phyloP scores from a whole-genome alignment of 495 filamentous ascomycete genomes.

The Lophiostoma macrostomum region DNA sequence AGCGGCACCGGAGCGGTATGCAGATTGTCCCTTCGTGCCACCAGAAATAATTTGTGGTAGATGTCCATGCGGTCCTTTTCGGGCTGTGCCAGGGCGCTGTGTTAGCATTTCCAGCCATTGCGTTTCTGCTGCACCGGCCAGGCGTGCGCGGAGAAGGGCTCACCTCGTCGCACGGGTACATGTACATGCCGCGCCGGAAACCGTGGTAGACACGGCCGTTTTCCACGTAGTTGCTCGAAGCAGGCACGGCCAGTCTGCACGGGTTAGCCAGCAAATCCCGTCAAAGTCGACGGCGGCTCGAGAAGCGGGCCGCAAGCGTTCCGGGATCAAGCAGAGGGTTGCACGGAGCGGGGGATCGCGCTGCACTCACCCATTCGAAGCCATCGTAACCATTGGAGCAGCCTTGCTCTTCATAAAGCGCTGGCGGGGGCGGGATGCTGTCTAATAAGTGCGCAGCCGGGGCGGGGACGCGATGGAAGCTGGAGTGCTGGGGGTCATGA shows the following conservation, averaged over 20 bases:
- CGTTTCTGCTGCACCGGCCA: not conserved
- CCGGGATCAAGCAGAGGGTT: slow-evolving; percentile 5
- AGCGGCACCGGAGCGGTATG: slow-evolving; percentile 54
- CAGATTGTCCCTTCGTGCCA: slow-evolving; percentile 60
- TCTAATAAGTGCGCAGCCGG: slow-evolving; percentile 12
- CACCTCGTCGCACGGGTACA: slow-evolving; percentile 64
- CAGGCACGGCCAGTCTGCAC: slow-evolving; percentile 31
- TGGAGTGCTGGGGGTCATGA: slow-evolving; percentile 17
- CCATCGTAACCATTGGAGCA: slow-evolving; percentile 41
- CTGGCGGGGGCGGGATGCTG: slow-evolving; percentile 5
- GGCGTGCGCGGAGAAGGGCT: not conserved
- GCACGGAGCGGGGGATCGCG: slow-evolving; percentile 29
- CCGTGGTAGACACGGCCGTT: slow-evolving; percentile 58
- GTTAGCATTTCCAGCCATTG: slow-evolving; percentile 16
- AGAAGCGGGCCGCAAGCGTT: not conserved
- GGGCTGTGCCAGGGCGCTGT: slow-evolving; percentile 25
- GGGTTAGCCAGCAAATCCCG: not conserved
- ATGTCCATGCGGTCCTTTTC: slow-evolving; percentile 47
- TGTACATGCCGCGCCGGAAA: slow-evolving; percentile 55
- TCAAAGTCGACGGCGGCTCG: not conserved
- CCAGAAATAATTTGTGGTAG: slow-evolving; percentile 45
- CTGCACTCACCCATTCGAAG: slow-evolving; percentile 38
- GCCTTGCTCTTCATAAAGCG: slow-evolving; percentile 14
- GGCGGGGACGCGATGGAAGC: not conserved
- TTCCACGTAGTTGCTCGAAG: slow-evolving; percentile 48